These are phyloP conservation scores for Metschnikowia hibisci DNA, from an alignment of 805 yeast genomes.

Conservation along the genomic window DNA sequence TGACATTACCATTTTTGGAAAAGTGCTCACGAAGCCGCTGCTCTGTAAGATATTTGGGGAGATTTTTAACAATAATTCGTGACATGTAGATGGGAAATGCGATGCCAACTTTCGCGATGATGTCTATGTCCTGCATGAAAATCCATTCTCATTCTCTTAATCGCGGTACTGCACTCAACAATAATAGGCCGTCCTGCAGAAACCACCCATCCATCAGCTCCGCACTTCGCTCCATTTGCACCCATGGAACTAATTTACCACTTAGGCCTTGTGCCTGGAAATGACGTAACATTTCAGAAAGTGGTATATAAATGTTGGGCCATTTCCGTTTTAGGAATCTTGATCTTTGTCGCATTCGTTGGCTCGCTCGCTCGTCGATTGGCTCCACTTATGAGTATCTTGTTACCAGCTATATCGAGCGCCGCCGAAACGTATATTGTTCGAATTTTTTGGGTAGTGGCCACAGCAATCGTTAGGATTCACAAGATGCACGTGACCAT, in stretches of 20 bases:
- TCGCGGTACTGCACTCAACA: too few relatives aligned
- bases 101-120: constrained; percentile 8
- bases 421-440: constrained; percentile 4
- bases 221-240: background rate
- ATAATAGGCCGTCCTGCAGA: constrained; percentile 1
- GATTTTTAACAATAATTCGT: constrained; percentile 85
- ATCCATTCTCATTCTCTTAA: too few relatives aligned
- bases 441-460: constrained; percentile 16
- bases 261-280: constrained; percentile 25
- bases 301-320: constrained; percentile 17
- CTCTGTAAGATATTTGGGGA: constrained; percentile 76
- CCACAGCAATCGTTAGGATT: constrained; percentile 8
- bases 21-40: constrained; percentile 68
- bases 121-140: background rate
- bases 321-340: constrained; percentile 13
- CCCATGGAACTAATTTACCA: constrained; percentile 31
- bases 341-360: constrained; percentile 14
- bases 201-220: too few relatives aligned
- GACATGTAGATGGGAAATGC: constrained; percentile 47
- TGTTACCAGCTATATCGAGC: constrained; percentile 9
- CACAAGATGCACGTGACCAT: constrained; percentile 32
- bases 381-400: constrained; percentile 11
- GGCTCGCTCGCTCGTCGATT: constrained; percentile 23
- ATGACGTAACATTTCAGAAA: constrained; percentile 12
- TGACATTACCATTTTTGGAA: constrained; percentile 56